Percentiles rank a stretch among this genome's conserved stretches.
Evolutionary conservation across 2,329 filamentous ascomycete genomes (phyloP).

Genomic region (Aspergillus sp.): DNA sequence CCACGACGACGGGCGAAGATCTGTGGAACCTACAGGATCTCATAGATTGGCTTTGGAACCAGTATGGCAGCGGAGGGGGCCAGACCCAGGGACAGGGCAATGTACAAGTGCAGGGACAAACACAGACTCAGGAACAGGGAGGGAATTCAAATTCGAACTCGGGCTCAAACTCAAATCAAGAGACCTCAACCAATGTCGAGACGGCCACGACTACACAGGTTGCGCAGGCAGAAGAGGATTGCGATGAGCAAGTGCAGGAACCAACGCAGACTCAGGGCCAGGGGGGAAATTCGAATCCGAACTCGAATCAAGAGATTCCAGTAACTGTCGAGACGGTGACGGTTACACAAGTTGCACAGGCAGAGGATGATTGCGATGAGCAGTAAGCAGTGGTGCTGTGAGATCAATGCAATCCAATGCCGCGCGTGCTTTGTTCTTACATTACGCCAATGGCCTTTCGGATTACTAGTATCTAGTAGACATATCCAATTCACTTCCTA

Average conservation of each 20-base stretch:
- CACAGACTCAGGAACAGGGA: neutral
- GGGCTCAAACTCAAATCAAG: neutral
- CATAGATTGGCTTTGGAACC: constrained; percentile 3
- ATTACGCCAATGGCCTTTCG: no score
- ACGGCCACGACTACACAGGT: neutral
- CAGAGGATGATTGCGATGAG: neutral
- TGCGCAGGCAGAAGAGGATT: neutral
- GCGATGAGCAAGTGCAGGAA: neutral
- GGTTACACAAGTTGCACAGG: neutral
- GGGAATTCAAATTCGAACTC: neutral
- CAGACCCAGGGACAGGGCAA: neutral
- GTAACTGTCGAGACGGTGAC: neutral
- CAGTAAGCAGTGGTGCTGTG: neutral
- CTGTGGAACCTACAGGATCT: constrained; percentile 4
- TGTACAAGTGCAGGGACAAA: neutral
- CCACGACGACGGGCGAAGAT: neutral
- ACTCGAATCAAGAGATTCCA: neutral
- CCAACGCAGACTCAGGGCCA: neutral
- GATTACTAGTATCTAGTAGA: no score
- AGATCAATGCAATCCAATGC: no score
- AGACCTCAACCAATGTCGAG: neutral
- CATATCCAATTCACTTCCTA: no score
- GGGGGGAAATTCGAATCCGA: neutral
- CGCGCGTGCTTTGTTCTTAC: no score
- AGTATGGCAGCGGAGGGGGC: neutral